Base-by-base conservation (phyloP, 805 yeast species). In the Cyberlindnera euphorbiae region DNA sequence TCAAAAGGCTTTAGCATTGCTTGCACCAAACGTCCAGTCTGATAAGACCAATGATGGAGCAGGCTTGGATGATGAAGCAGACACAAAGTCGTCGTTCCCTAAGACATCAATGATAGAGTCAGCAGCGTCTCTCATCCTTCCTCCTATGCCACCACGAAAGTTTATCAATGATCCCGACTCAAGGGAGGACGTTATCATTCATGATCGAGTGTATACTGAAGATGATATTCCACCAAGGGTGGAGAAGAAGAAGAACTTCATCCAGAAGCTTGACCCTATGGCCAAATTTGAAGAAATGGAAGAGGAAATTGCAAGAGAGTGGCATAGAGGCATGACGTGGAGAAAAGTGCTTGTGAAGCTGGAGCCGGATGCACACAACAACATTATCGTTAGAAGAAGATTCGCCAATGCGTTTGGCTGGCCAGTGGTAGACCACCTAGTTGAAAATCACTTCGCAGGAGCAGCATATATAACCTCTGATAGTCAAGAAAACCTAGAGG, bases 361-460 rank as follows among this genome's bases (percentile, higher is more conserved):
- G 38, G 66, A 75, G 43, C 86, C 88, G 0, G 89, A 82, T 59
- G 87, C 89, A 0, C 90, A 82, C 51, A 82, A 82, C 47, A 82
- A 81, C 48, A 80, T 82, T 22, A 64, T 81, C 26, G 89, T 82
- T 0, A 59, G 93, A 45, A 64, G 89, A 50, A 60, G 80, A 37
- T 82, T 81, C 59, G 69, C 85, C 1, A 84, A 84, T 61, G 93
- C 90, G 0, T 83, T 77, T 58, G 94, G 95, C 1, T 84, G 95
- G 95, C 77, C 75, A 1, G 85, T 82, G 0, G 63, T 83, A 31
- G 88, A 82, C 41, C 93, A 82, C 53, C 52, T 84, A 42, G 73
- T 79, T 2, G 63, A 66, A 11, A 67, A 71, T 33, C 93, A 84
- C 62, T 84, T 84, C 56, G 17, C 35, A 5, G 4, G n/a, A n/a